Evolutionary conservation across 2,329 filamentous ascomycete species (phyloP).

Genomic region (Talaromyces sp.): DNA sequence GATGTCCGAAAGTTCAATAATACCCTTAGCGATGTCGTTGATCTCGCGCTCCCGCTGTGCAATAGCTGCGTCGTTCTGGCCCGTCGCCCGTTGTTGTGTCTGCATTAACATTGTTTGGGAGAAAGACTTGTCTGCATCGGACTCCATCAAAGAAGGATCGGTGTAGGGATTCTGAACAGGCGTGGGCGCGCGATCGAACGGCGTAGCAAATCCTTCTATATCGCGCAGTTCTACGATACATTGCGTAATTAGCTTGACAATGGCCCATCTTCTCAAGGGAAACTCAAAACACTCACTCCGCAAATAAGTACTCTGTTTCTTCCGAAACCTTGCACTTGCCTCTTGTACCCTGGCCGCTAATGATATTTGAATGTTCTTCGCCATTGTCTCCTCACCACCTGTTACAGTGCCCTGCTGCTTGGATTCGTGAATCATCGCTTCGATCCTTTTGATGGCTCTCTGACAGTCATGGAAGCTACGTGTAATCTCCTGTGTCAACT

Average conservation of each 20-base stretch:
- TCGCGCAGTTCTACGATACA: slow-evolving; percentile 67
- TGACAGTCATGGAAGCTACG: slow-evolving; percentile 88
- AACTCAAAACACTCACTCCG: slow-evolving; percentile 66
- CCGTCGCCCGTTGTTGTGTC: slow-evolving; percentile 60
- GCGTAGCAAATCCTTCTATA: slow-evolving; percentile 64
- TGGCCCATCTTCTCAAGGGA: not conserved
- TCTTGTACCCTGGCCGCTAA: slow-evolving; percentile 88
- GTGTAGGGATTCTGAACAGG: slow-evolving; percentile 67
- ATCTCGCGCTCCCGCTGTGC: slow-evolving; percentile 94
- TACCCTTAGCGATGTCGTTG: slow-evolving; percentile 95
- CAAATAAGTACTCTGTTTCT: slow-evolving; percentile 95
- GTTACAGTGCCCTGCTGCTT: slow-evolving; percentile 70
- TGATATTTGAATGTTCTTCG: slow-evolving; percentile 90
- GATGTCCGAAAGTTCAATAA: slow-evolving; percentile 94
- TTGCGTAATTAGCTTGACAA: slow-evolving; percentile 16
- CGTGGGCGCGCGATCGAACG: slow-evolving; percentile 53
- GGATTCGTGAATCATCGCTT: slow-evolving; percentile 81
- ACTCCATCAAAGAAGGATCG: slow-evolving; percentile 88
- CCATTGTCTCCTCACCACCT: slow-evolving; percentile 90
- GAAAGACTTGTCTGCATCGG: slow-evolving; percentile 88
- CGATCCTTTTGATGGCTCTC: slow-evolving; percentile 81
- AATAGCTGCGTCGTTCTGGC: slow-evolving; percentile 79
- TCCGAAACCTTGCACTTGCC: slow-evolving; percentile 86
- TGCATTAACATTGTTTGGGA: slow-evolving; percentile 87
- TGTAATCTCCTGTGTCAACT: slow-evolving; percentile 86